Conservation (phyloP, 2,329 filamentous ascomycete species). For the Zelopaecilomyces penicillatus region DNA sequence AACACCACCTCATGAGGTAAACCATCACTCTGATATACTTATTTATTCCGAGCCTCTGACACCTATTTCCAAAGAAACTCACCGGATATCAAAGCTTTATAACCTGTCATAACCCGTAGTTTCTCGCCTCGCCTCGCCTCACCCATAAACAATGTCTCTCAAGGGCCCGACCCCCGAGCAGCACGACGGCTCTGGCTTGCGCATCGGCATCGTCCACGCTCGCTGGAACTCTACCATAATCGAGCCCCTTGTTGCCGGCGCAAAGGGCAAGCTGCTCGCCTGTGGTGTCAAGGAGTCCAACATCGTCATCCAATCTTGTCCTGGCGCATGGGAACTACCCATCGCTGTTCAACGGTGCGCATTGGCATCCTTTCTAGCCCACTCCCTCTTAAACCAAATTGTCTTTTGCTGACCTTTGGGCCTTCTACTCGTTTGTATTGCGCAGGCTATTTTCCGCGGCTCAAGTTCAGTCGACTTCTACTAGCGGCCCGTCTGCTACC, state of each 20-base stretch:
- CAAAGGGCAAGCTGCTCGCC: constrained; percentile 66
- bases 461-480: constrained; percentile 67
- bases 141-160: constrained; percentile 31
- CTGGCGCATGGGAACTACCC: constrained; percentile 90
- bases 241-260: constrained; percentile 71
- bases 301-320: constrained; percentile 82
- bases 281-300: constrained; percentile 81
- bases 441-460: constrained; percentile 73
- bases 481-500: constrained; percentile 56
- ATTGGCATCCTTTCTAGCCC: constrained; percentile 7
- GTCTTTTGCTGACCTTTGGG: constrained; percentile 11
- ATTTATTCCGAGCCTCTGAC: too few species aligned
- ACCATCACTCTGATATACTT: too few species aligned
- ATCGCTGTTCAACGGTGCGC: constrained; percentile 76
- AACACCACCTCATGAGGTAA: too few species aligned
- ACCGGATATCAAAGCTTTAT: too few species aligned
- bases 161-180: constrained; percentile 50
- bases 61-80: too few species aligned
- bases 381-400: neutral
- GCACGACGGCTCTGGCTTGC: constrained; percentile 63
- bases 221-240: constrained; percentile 92
- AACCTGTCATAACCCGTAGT: too few species aligned
- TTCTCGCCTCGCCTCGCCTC: too few species aligned
- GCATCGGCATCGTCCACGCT: constrained; percentile 91
- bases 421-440: neutral